phyloP scores from a whole-genome alignment of 2,329 filamentous ascomycete species.

The Fusarium haematococcum region DNA sequence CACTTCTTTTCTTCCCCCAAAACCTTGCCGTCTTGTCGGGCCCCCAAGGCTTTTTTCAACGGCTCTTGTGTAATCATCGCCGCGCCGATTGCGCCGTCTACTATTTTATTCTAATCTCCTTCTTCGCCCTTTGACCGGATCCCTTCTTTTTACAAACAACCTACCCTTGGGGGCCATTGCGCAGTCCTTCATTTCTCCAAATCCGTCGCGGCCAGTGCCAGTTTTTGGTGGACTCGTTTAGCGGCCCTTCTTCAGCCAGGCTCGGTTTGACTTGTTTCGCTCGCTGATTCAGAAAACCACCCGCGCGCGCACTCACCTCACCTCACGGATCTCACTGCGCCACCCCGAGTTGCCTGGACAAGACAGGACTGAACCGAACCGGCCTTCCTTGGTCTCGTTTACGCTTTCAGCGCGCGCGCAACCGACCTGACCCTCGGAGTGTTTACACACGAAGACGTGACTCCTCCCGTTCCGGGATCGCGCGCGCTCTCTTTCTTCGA shows the following conservation, averaged over 20 bases:
- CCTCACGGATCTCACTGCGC: conserved; percentile 32
- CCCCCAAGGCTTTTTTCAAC: conserved; percentile 23
- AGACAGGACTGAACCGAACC: background rate
- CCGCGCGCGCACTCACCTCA: background rate
- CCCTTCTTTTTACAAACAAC: background rate
- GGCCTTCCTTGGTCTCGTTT: conserved; percentile 9
- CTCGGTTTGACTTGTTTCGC: conserved; percentile 20
- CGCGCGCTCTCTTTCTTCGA: conserved; percentile 4
- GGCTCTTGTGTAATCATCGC: conserved; percentile 8
- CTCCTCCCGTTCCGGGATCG: conserved; percentile 4
- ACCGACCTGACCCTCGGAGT: conserved; percentile 9
- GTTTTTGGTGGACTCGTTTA: conserved; percentile 28
- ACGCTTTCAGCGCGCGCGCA: conserved; percentile 20
- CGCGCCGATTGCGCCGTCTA: background rate
- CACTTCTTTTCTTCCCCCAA: conserved; percentile 12
- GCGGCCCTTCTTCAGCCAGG: conserved; percentile 13
- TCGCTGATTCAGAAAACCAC: conserved; percentile 29
- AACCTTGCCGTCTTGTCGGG: background rate
- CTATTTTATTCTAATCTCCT: background rate
- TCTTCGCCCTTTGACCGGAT: background rate
- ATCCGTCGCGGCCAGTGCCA: background rate
- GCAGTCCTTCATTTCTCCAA: conserved; percentile 26
- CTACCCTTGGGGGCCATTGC: conserved; percentile 8
- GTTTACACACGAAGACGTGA: conserved; percentile 8
- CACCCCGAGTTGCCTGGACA: conserved; percentile 23